These are phyloP conservation scores for Truncatella angustata DNA, from an alignment of 2,329 filamentous ascomycete genomes.

Conservation along the genomic window DNA sequence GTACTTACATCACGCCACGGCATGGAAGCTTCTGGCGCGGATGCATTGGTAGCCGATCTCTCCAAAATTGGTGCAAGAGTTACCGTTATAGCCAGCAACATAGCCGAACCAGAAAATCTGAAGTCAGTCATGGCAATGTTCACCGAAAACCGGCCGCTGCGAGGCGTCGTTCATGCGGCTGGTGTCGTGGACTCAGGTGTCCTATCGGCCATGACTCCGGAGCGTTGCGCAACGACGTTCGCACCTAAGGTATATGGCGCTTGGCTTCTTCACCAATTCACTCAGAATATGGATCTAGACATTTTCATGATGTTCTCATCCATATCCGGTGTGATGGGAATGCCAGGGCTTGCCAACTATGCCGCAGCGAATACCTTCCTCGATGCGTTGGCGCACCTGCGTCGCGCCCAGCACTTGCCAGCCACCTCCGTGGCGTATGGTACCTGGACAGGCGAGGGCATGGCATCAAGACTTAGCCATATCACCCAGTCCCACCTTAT, in stretches of 20 bases:
- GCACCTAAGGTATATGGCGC: constrained; percentile 23
- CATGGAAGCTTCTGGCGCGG: constrained; percentile 22
- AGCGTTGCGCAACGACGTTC: constrained; percentile 20
- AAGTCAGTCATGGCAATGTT: constrained; percentile 21
- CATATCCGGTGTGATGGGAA: constrained; percentile 26
- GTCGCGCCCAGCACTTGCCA: constrained; percentile 18
- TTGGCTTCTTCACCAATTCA: constrained; percentile 24
- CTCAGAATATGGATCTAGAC: constrained; percentile 22
- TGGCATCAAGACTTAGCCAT: constrained; percentile 20
- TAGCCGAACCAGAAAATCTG: constrained; percentile 20
- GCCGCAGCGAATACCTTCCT: constrained; percentile 25
- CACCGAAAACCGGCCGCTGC: constrained; percentile 22
- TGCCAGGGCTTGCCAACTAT: constrained; percentile 23
- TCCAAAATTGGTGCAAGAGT: constrained; percentile 18
- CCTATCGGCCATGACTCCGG: constrained; percentile 24
- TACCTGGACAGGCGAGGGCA: constrained; percentile 26
- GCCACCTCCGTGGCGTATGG: constrained; percentile 27
- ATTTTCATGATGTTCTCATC: constrained; percentile 26
- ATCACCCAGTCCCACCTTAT: constrained; percentile 19
- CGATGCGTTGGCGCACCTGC: constrained; percentile 21
- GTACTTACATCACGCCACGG: constrained; percentile 27
- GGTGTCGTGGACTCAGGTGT: constrained; percentile 25
- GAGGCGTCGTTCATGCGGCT: constrained; percentile 29
- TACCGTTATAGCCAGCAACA: constrained; percentile 22
- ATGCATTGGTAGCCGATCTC: constrained; percentile 21